Conservation (phyloP, 139 green algal genomes). For the Nannochloris sp. region DNA sequence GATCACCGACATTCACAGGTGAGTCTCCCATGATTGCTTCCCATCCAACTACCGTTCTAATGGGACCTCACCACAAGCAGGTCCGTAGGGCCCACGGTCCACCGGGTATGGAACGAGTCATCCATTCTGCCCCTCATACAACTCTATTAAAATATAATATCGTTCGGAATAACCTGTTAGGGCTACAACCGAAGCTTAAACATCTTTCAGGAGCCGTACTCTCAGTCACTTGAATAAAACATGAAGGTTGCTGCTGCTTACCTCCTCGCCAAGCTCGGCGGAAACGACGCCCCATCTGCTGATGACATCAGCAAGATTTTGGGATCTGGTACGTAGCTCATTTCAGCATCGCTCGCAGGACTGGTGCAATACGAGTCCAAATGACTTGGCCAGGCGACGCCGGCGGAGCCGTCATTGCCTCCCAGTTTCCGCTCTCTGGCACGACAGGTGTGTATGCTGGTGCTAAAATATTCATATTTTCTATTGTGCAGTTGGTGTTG, state of each 20-base stretch:
- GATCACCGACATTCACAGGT: too few relatives aligned
- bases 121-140: too few relatives aligned
- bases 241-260: constrained; percentile 38
- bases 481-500: constrained; percentile 40
- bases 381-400: neutral
- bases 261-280: constrained; percentile 56
- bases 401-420: neutral
- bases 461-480: neutral
- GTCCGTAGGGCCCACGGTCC: too few relatives aligned
- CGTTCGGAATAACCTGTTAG: constrained; percentile 5
- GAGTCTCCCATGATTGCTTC: too few relatives aligned
- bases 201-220: constrained; percentile 14
- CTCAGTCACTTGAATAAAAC: neutral
- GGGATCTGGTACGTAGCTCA: constrained; percentile 31
- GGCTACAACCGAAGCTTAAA: constrained; percentile 10
- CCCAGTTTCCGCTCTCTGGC: too few relatives aligned
- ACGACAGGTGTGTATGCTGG: too few relatives aligned
- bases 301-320: constrained; percentile 65
- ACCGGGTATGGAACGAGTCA: too few relatives aligned
- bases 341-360: too few relatives aligned
- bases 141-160: neutral
- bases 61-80: too few relatives aligned
- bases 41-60: too few relatives aligned
- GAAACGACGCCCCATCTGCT: constrained; percentile 46
- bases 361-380: neutral